Evolutionary conservation across 176 grass and related monocot species (phyloP).

Genomic region (Neostapfia colusana): DNA sequence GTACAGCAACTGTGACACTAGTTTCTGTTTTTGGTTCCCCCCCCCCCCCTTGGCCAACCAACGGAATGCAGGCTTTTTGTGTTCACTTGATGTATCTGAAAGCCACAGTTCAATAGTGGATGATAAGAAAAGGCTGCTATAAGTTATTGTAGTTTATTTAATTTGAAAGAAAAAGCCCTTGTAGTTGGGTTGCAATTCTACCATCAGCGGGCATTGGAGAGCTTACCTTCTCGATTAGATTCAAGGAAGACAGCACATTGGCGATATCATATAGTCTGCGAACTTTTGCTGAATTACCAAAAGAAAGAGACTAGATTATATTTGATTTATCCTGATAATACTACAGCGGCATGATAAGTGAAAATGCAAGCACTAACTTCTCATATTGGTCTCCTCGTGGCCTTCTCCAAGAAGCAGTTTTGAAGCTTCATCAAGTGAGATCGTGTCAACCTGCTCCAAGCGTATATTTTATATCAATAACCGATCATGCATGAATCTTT

Average conservation of each 20-base stretch:
- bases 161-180: background rate
- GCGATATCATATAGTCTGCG: conserved; percentile 90
- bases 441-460: conserved; percentile 46
- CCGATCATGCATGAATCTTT: background rate
- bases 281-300: conserved; percentile 65
- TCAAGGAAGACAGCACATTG: conserved; percentile 78
- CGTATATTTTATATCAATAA: conserved; percentile 11
- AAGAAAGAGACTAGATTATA: background rate
- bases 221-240: conserved; percentile 79
- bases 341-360: background rate
- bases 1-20: conserved; percentile 36
- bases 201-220: background rate
- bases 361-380: conserved; percentile 49
- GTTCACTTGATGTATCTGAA: conserved; percentile 64
- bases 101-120: conserved; percentile 32
- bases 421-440: conserved; percentile 86
- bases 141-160: background rate
- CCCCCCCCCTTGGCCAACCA: conserved; percentile 54
- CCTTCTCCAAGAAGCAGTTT: conserved; percentile 68
- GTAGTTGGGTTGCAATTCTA: background rate
- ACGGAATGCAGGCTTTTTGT: conserved; percentile 79
- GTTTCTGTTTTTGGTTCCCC: conserved; percentile 42
- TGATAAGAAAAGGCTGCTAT: background rate
- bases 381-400: conserved; percentile 68
- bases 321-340: background rate